phyloP scores from a whole-genome alignment of 1,284 basidiomycete genomes.

The Grifola frondosa region DNA sequence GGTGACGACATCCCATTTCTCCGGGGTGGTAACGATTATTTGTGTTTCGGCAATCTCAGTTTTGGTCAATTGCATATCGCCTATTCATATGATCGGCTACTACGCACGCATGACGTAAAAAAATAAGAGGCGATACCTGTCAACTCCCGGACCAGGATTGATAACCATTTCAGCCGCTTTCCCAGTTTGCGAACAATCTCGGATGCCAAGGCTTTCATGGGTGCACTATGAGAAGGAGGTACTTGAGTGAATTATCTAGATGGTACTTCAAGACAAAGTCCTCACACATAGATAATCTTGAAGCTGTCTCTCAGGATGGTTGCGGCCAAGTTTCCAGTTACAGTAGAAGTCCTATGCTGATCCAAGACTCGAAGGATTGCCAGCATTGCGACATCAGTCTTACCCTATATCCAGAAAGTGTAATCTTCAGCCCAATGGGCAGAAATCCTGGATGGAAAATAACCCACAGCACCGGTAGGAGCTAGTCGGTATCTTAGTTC shows the following conservation, averaged over 20 bases:
- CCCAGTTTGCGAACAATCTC: conserved; percentile 94
- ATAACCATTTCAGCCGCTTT: conserved; percentile 89
- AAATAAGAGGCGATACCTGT: conserved; percentile 56
- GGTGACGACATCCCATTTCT: conserved; percentile 99
- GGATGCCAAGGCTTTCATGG: conserved; percentile 97
- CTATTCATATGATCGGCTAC: conserved; percentile 36
- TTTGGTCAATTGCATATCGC: conserved; percentile 98
- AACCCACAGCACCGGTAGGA: conserved; percentile 89
- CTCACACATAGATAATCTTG: conserved; percentile 97
- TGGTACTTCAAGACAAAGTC: neutral
- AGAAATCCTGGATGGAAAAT: neutral
- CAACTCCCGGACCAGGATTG: conserved; percentile 86
- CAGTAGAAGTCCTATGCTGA: conserved; percentile 54
- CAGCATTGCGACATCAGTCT: conserved; percentile 99
- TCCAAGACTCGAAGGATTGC: conserved; percentile 87
- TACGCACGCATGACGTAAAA: neutral
- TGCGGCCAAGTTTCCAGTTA: conserved; percentile 40
- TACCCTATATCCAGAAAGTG: conserved; percentile 66
- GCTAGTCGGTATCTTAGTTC: conserved; percentile 56
- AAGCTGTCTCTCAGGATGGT: conserved; percentile 75
- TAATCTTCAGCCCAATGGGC: conserved; percentile 1
- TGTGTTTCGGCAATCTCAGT: conserved; percentile 95
- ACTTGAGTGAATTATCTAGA: neutral
- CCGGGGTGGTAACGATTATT: conserved; percentile 98
- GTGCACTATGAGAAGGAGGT: conserved; percentile 57